Evolutionary conservation across 176 grass and related monocot species (phyloP), one percentile per base, ranked within the genome.

Genomic region (Musa beccarii): DNA sequence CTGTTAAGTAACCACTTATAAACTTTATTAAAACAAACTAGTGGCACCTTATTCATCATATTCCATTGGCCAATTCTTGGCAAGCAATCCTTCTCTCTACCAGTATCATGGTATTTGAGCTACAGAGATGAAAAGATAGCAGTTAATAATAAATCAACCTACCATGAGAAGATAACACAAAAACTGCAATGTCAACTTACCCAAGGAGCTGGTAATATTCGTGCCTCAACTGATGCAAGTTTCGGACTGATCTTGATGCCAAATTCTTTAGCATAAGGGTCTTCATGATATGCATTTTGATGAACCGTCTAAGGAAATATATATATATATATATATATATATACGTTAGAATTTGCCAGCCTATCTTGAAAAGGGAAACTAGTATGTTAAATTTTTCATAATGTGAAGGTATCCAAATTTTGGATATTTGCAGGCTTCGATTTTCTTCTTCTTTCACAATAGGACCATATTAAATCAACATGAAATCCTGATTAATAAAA

Each of bases 31-130:
- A 51, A 72, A 20, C 52, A 22, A 77, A 55, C 13, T 21, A 61
- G 21, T 6, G 19, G 22, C 87, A 97, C 93, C 89, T 97, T 97
- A 54, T 97, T 90, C 89, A 92, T 93, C 93, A 97, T 97, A 77
- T 97, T 97, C 93, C 93, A 97, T 71, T 93, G 90, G 62, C 90
- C 94, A 68, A 97, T 53, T 76, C 83, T 97, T 61, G 94, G 94
- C 68, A 89, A 81, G 49, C 92, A 91, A 87, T 97, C 89, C 79
- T 89, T 92, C 82, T 93, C 90, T 80, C 85, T 90, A 19, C 94
- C 94, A 66, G 85, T 93, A 52, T 92, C 94, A 84, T 89, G 88
- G 72, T 97, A 97, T 61, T 97, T 97, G 66, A 97, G 87, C 94
- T 97, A 78, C 87, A 72, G 34, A 52, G 54, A 68, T 26, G 73